Evolutionary conservation across 352 stramenopile genomes (phyloP).

Genomic region (Phytophthora pini): DNA sequence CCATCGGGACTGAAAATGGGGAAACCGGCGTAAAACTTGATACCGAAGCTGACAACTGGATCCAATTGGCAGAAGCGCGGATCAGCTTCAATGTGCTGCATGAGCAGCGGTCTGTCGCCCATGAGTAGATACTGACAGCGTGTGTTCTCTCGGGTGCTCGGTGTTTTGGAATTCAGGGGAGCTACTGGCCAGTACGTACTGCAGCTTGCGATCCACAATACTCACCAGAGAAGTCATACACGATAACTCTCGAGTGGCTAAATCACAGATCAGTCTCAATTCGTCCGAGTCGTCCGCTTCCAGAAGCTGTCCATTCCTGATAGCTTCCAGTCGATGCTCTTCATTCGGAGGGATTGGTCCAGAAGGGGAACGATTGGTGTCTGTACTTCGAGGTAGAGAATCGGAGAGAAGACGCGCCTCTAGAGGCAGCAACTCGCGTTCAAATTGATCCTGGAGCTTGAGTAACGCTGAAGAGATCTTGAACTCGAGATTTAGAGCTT

Average conservation of each 20-base stretch:
- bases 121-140: slow-evolving; percentile 59
- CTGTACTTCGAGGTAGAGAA: slow-evolving; percentile 28
- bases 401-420: slow-evolving; percentile 42
- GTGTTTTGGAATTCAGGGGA: slow-evolving; percentile 30
- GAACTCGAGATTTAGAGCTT: background rate
- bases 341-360: slow-evolving; percentile 49
- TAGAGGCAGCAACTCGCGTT: slow-evolving; percentile 29
- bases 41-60: slow-evolving; percentile 35
- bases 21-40: slow-evolving; percentile 66
- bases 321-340: slow-evolving; percentile 34
- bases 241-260: slow-evolving; percentile 45
- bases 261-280: slow-evolving; percentile 42
- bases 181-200: slow-evolving; percentile 47
- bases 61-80: slow-evolving; percentile 51
- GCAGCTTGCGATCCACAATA: slow-evolving; percentile 41
- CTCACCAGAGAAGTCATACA: slow-evolving; percentile 51
- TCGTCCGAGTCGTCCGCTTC: slow-evolving; percentile 31
- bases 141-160: slow-evolving; percentile 40
- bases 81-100: slow-evolving; percentile 59
- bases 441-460: slow-evolving; percentile 23
- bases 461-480: slow-evolving; percentile 4
- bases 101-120: slow-evolving; percentile 52
- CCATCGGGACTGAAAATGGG: slow-evolving; percentile 34
- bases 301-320: slow-evolving; percentile 39
- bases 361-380: slow-evolving; percentile 26